Base-by-base conservation (phyloP, 2,329 filamentous ascomycete species). In the Fusarium mundagurra region DNA sequence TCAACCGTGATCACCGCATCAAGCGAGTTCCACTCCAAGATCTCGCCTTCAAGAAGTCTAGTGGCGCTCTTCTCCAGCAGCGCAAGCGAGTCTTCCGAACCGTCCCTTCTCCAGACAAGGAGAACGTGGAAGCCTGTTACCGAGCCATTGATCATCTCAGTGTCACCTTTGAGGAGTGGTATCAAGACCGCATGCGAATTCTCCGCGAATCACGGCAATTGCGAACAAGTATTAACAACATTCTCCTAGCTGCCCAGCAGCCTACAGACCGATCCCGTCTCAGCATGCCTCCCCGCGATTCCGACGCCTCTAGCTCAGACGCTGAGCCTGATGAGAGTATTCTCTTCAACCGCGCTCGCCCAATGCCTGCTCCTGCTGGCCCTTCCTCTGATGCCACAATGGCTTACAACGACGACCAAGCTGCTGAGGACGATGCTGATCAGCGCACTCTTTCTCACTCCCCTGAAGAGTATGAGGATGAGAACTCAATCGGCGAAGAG, bases 301-400 rank as follows among this genome's bases (percentile, higher is more conserved):
- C 80, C 11, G 82, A 84, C 59, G 82, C 80, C 29, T 83, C 81
- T 2, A 77, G 76, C 69, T 83, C 82, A 9, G 83, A 84, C 24
- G 47, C 64, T 17, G 64, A 68, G 64, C 81, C 81, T 39, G 83
- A 84, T 59, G 70, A 82, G 29, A 84, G 83, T 48, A 73, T 82
- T n/a, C 76, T 84, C 20, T 81, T 79, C 50, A 76, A 78, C 43
- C 79, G 81, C 22, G 65, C 63, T 59, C 77, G 77, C 33, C 79
- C 77, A 24, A 34, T 67, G 29, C 33, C 65, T 34, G 41, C 65
- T 47, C 67, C 64, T 38, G 62, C 61, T 51, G 63, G 76, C 27
- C 50, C 57, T 45, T 43, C 44, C 77, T 78, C 45, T 79, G 81
- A 38, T 78, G 81, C 31, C 77, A 75, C 31, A 75, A 81, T 33